These are phyloP conservation scores for Chondrostereum purpureum DNA, from an alignment of 1,284 basidiomycete species.

Conservation along the genomic window DNA sequence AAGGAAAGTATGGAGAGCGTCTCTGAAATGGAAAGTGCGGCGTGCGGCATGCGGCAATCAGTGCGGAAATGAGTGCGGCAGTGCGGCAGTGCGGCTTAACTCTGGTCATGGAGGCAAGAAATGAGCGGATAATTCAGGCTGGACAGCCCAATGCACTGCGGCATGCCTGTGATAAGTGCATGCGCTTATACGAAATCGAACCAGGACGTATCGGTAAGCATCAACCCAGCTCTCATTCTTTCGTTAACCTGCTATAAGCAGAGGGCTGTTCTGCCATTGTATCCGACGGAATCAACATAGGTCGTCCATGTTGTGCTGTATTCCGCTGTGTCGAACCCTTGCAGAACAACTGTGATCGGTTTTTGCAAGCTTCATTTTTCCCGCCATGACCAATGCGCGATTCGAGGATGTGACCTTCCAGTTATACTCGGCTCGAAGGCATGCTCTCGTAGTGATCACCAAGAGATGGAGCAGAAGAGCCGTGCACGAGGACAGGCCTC, in stretches of 20 bases:
- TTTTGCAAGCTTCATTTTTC: background rate
- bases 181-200: background rate
- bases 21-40: too few relatives aligned
- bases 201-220: background rate
- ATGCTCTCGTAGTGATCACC: too few relatives aligned
- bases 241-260: background rate
- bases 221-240: background rate
- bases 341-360: background rate
- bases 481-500: background rate
- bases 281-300: slow-evolving; percentile 3
- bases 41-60: too few relatives aligned
- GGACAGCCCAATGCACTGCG: background rate
- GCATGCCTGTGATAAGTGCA: background rate
- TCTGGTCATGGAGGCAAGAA: background rate
- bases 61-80: too few relatives aligned
- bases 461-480: slow-evolving; percentile 1
- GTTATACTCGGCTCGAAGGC: background rate
- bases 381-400: background rate
- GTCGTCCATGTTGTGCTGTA: slow-evolving; percentile 1
- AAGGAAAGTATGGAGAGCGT: too few relatives aligned
- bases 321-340: slow-evolving; percentile 2
- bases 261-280: slow-evolving; percentile 1
- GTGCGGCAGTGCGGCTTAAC: too few relatives aligned
- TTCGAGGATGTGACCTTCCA: background rate
- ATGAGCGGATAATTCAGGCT: background rate